Evolutionary conservation across 495 filamentous ascomycete species (phyloP).

Genomic region (Hyaloscypha bicolor): DNA sequence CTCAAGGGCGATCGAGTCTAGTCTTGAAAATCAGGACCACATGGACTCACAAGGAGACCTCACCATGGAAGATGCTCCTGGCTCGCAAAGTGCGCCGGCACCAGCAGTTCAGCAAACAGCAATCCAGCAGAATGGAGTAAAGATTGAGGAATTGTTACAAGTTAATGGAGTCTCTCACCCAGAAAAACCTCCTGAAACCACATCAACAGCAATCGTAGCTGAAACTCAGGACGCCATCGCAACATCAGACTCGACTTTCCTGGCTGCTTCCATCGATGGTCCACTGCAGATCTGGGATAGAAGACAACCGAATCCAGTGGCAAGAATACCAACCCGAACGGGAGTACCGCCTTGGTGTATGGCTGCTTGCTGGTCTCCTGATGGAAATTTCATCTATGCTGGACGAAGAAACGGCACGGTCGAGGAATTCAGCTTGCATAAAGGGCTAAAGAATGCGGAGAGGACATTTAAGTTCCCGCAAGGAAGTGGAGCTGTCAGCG

Average conservation of each 20-base stretch:
- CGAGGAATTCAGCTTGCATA: constrained; percentile 90
- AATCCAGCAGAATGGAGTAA: constrained; percentile 33
- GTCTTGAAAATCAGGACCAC: constrained; percentile 50
- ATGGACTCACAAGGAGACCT: constrained; percentile 40
- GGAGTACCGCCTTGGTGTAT: constrained; percentile 95
- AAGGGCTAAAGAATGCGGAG: constrained; percentile 69
- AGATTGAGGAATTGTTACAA: constrained; percentile 40
- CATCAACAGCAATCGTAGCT: constrained; percentile 33
- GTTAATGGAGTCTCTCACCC: constrained; percentile 57
- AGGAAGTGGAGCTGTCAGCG: constrained; percentile 86
- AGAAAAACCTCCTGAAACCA: constrained; percentile 41
- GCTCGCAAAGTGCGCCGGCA: constrained; percentile 3
- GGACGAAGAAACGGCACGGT: constrained; percentile 92
- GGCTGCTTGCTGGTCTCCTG: constrained; percentile 95
- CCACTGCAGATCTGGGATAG: constrained; percentile 91
- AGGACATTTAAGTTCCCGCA: constrained; percentile 88
- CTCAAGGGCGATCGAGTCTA: constrained; percentile 73
- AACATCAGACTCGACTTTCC: constrained; percentile 71
- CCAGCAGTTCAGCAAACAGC: constrained; percentile 6
- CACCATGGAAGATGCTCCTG: constrained; percentile 34
- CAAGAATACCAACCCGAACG: constrained; percentile 68
- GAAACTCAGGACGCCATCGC: constrained; percentile 37
- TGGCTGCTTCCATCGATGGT: constrained; percentile 86
- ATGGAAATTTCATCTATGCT: constrained; percentile 94
- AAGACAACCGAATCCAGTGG: constrained; percentile 73